phyloP scores from a whole-genome alignment of 2,329 filamentous ascomycete genomes.

The Pseudocercospora macadamiae region DNA sequence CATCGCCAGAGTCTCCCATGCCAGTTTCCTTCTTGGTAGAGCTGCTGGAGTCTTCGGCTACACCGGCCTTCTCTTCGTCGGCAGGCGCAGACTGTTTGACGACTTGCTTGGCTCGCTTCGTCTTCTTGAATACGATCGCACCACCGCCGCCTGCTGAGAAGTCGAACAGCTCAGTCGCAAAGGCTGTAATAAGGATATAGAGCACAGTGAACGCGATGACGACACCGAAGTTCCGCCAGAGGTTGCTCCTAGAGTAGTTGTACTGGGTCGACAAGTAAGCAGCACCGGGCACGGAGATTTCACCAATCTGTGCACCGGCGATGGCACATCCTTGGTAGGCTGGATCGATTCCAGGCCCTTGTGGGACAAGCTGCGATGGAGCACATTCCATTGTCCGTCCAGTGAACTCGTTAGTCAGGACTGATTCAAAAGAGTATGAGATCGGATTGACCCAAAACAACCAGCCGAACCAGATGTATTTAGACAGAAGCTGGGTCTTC shows the following conservation, averaged over 20 bases:
- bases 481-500: conserved; percentile 59
- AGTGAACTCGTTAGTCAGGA: conserved; percentile 68
- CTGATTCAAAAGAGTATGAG: conserved; percentile 67
- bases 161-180: conserved; percentile 69
- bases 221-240: conserved; percentile 77
- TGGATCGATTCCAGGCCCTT: conserved; percentile 58
- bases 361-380: conserved; percentile 62
- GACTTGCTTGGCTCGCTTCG: conserved; percentile 61
- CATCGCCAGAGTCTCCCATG: conserved; percentile 33
- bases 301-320: conserved; percentile 59
- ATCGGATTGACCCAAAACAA: conserved; percentile 56
- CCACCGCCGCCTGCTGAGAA: conserved; percentile 67
- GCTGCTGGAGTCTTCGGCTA: conserved; percentile 37
- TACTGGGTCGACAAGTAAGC: conserved; percentile 60
- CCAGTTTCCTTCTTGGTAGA: conserved; percentile 36
- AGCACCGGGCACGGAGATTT: conserved; percentile 55
- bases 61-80: conserved; percentile 62
- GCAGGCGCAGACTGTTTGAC: conserved; percentile 49
- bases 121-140: conserved; percentile 71
- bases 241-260: conserved; percentile 59
- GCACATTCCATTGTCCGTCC: conserved; percentile 61
- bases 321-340: conserved; percentile 65
- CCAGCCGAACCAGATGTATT: conserved; percentile 71
- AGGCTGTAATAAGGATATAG: conserved; percentile 71
- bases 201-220: conserved; percentile 74